Evolutionary conservation across 371 early-diverging fungal genomes (phyloP).

Genomic region (Mortierella sp.): DNA sequence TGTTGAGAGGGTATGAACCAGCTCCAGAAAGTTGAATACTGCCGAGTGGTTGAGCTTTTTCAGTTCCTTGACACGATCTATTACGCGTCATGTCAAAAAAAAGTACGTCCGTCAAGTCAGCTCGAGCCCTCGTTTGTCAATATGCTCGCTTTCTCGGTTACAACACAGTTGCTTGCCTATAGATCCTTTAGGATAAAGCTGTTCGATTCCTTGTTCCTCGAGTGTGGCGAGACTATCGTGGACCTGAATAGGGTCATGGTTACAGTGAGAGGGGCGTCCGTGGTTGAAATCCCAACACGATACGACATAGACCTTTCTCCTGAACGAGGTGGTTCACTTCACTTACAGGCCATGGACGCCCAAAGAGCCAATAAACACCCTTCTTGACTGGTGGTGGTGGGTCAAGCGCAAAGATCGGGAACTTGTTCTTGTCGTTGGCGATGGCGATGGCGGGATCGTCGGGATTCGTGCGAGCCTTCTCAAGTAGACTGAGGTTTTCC

Average conservation of each 20-base stretch:
- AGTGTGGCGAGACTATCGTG: slow-evolving; percentile 70
- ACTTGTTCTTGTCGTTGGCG: too few relatives aligned
- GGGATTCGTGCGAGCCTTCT: slow-evolving; percentile 30
- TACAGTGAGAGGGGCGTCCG: background rate
- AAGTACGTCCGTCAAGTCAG: slow-evolving; percentile 6
- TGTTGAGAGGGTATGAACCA: slow-evolving; percentile 48
- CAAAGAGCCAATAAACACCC: slow-evolving; percentile 76
- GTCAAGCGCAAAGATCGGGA: slow-evolving; percentile 57
- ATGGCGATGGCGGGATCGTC: slow-evolving; percentile 35
- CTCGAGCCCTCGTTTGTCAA: too few relatives aligned
- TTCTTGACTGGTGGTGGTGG: slow-evolving; percentile 73
- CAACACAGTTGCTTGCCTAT: slow-evolving; percentile 59
- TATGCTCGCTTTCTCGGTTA: too few relatives aligned
- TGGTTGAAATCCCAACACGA: background rate
- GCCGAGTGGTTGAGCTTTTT: slow-evolving; percentile 78
- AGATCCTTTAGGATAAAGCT: slow-evolving; percentile 68
- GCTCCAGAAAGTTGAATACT: slow-evolving; percentile 71
- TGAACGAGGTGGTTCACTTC: too few relatives aligned
- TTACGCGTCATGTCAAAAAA: too few relatives aligned
- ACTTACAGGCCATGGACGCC: slow-evolving; percentile 75
- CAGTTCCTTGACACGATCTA: slow-evolving; percentile 78
- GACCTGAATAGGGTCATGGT: slow-evolving; percentile 51
- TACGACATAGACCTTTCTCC: background rate
- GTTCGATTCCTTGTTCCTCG: slow-evolving; percentile 72
- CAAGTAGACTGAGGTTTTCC: slow-evolving; percentile 63